These are phyloP conservation scores for Leucogyrophana mollusca DNA, from an alignment of 768 basidiomycete genomes.

Conservation along the genomic window DNA sequence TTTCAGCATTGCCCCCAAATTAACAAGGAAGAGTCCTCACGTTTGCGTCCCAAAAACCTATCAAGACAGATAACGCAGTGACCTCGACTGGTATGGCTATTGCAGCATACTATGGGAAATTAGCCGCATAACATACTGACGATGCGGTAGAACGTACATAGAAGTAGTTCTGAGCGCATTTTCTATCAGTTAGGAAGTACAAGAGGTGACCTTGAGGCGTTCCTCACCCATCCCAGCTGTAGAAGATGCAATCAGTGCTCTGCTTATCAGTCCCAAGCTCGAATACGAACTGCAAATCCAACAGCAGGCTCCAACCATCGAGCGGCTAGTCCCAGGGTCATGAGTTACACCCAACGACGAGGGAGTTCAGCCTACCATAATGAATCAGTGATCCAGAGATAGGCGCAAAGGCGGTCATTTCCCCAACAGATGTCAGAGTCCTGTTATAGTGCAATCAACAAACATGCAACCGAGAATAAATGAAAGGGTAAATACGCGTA, in stretches of 20 bases:
- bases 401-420: conserved; percentile 27
- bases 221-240: conserved; percentile 27
- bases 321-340: conserved; percentile 20
- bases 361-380: conserved; percentile 16
- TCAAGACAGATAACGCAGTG: conserved; percentile 47
- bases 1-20: conserved; percentile 16
- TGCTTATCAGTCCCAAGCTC: neutral
- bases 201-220: too few relatives aligned
- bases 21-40: conserved; percentile 6
- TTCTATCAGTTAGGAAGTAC: too few relatives aligned
- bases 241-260: neutral
- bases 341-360: too few relatives aligned
- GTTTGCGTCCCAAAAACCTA: conserved; percentile 48
- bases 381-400: conserved; percentile 27
- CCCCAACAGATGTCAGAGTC: conserved; percentile 27
- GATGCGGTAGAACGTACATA: conserved; percentile 18
- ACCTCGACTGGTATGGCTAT: conserved; percentile 51
- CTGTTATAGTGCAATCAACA: conserved; percentile 13
- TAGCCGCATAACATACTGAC: neutral
- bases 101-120: conserved; percentile 11
- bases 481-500: conserved; percentile 17
- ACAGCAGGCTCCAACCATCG: conserved; percentile 31
- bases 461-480: neutral
- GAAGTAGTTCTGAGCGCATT: conserved; percentile 38
- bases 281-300: conserved; percentile 26